Base-by-base conservation (phyloP, 192 early-diverging fungal species). In the Phlyctochytrium arcticum region DNA sequence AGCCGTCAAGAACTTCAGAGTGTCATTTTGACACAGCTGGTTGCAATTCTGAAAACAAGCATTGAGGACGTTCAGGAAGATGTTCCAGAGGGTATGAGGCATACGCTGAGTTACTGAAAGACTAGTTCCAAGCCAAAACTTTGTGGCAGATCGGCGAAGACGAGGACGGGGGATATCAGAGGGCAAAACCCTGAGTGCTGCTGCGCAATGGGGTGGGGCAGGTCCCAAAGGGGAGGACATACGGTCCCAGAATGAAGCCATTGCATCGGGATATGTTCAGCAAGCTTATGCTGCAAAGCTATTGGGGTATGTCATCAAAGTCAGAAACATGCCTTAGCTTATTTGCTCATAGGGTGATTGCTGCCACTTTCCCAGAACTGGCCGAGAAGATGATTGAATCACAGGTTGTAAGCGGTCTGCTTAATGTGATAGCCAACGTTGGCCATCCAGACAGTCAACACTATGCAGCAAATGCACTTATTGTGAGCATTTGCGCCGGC, bases 271-370 rank as follows among this genome's bases (percentile, higher is more conserved):
- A 10, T 86, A 72, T 56, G 69, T 85, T 33, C 84, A 86, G 58
- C 84, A 86, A 66, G 73, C 82, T 3, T 86, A 86, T 61, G 80
- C 82, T 6, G 75, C 84, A 1, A 80, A 80, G 44, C 58, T 86
- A 2, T 57, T 86, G 15, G 83, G 84, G 83, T 85, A 60, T 46
- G 47, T 75, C 7, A n/a, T n/a, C n/a, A n/a, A 3, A 44, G 1
- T n/a, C 39, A n/a, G 39, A 12, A 42, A 44, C 39, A 44, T 75
- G 36, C 47, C 36, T 30, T 21, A 49, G 31, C 23, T 8, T 50
- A 30, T 58, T 1, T 36, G 29, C 66, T 49, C 30, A 23, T 31
- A 84, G 83, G n/a, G 67, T 77, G 3, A 69, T 86, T 30, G 78
- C 80, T n/a, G 79, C 79, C 1, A 68, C 69, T 3, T 66, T 63